Evolutionary conservation across 805 yeast species (phyloP).

Genomic region (Wickerhamiella bombiphila): DNA sequence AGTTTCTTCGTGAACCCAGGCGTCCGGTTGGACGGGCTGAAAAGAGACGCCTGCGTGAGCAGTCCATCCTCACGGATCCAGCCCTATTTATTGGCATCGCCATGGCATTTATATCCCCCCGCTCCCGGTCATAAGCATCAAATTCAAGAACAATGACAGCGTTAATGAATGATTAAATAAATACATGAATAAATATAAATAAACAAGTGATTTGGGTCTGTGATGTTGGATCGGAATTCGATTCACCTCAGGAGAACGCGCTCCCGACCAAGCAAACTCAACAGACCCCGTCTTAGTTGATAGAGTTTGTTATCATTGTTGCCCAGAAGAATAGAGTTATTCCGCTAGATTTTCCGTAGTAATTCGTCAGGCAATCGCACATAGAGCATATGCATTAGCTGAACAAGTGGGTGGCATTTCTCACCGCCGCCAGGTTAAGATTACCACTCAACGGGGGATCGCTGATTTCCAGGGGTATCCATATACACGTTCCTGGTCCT

Average conservation of each 20-base stretch:
- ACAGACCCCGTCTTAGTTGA: too few relatives aligned
- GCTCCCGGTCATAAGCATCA: not conserved
- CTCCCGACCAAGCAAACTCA: too few relatives aligned
- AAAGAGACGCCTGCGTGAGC: conserved; percentile 6
- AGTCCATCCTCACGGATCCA: conserved; percentile 7
- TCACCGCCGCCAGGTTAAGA: conserved; percentile 54
- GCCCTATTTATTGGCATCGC: conserved; percentile 8
- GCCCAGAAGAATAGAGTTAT: too few relatives aligned
- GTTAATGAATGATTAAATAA: not conserved
- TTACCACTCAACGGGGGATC: conserved; percentile 58
- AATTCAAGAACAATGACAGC: not conserved
- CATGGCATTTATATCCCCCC: conserved; percentile 1
- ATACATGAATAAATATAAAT: too few relatives aligned
- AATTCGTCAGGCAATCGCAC: not conserved
- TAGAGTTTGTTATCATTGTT: too few relatives aligned
- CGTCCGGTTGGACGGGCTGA: conserved; percentile 2
- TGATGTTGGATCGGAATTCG: too few relatives aligned
- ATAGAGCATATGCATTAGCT: conserved; percentile 4
- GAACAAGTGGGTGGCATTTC: conserved; percentile 62
- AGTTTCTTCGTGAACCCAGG: conserved; percentile 1
- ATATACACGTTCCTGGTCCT: conserved; percentile 20
- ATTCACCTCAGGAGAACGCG: too few relatives aligned
- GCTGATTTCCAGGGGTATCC: conserved; percentile 54
- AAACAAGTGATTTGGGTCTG: too few relatives aligned
- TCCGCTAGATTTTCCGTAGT: too few relatives aligned